Base-by-base conservation (phyloP, 1,284 basidiomycete genomes). In the Apiotrichum porosum region DNA sequence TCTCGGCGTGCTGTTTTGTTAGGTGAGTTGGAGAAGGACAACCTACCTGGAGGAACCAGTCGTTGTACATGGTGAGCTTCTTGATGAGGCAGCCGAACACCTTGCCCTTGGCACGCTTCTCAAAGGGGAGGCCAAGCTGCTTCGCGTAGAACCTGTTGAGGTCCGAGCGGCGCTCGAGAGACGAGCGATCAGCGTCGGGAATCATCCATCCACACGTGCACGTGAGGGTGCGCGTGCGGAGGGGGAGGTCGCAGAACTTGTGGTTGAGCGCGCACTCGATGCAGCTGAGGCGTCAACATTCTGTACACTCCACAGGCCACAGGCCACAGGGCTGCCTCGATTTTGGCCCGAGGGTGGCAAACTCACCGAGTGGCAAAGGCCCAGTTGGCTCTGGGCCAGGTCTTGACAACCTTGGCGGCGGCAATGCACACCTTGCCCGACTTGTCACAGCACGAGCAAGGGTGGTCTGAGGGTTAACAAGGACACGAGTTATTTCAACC, bases 181-280 rank as follows among this genome's bases (percentile, higher is more conserved):
- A 6, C 6, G 9, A 17, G 12, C 41, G 42, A 28, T 28, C 8
- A 28, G 26, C 26, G 12, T 28, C 14, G 13, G 39, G 35, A 9
- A 52, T 33, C 21, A 44, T 42, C 51, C 51, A 52, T 4, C 43
- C 39, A 42, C 51, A 48, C 10, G 23, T 28, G 34, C 50, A 48
- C 22, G 39, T 24, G 23, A 28, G 21, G 23, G 19, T 9, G 17
- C 13, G 22, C 14, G 42, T 42, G 6, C 34, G 38, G 22, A 19
- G 23, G 31, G 39, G 35, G 10, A 52, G 34, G 22, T 47, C 46
- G 31, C 51, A 52, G 14, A n/a, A 8, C 22, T 33, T 33, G 34
- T 30, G 21, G 38, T 36, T 15, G n/a, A 48, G 22, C 12, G 40
- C 42, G 31, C 51, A 52, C 19, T 37, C 24, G 13, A 48, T 22